Evolutionary conservation across 202 grass and related monocot species (phyloP).

Genomic region (Setaria viridis): DNA sequence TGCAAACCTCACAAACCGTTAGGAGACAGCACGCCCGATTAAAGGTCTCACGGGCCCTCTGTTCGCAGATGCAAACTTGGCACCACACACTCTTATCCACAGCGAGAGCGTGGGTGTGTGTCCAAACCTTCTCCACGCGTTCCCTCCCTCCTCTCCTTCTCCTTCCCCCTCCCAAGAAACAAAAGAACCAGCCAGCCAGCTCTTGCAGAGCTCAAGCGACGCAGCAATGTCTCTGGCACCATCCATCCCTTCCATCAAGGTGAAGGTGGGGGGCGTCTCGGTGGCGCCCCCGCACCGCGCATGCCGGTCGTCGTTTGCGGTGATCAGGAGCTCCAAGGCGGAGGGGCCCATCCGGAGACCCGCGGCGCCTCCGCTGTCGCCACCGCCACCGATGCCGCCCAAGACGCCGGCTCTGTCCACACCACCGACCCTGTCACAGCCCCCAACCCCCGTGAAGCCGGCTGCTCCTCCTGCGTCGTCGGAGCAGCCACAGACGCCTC

Average conservation of each 20-base stretch:
- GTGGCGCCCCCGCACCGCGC: slow-evolving; percentile 30
- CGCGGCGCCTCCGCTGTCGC: slow-evolving; percentile 71
- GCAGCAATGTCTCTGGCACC: slow-evolving; percentile 70
- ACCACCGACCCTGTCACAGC: slow-evolving; percentile 65
- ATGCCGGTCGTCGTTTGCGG: slow-evolving; percentile 49
- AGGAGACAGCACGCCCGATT: neutral
- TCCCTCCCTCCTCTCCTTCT: slow-evolving; percentile 1
- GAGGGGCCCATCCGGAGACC: slow-evolving; percentile 93
- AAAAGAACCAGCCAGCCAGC: neutral
- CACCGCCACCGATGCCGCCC: slow-evolving; percentile 58
- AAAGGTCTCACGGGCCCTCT: slow-evolving; percentile 1
- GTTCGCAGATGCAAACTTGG: slow-evolving; percentile 24
- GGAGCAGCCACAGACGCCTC: slow-evolving; percentile 12
- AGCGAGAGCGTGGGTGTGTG: slow-evolving; percentile 39
- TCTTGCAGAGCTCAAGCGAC: slow-evolving; percentile 17
- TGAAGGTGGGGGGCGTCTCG: slow-evolving; percentile 58
- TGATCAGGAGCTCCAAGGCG: slow-evolving; percentile 72
- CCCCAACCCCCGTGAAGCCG: slow-evolving; percentile 48
- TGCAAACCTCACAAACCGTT: slow-evolving; percentile 52
- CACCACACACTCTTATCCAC: slow-evolving; percentile 59
- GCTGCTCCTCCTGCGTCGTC: slow-evolving; percentile 44
- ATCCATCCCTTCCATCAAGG: slow-evolving; percentile 76
- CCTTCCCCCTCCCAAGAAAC: slow-evolving; percentile 10
- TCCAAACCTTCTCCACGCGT: slow-evolving; percentile 51
- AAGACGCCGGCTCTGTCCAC: slow-evolving; percentile 53